Percentiles rank a stretch among this genome's conserved stretches.
phyloP scores from a whole-genome alignment of 176 grass and related monocot genomes.

The Canna indica region DNA sequence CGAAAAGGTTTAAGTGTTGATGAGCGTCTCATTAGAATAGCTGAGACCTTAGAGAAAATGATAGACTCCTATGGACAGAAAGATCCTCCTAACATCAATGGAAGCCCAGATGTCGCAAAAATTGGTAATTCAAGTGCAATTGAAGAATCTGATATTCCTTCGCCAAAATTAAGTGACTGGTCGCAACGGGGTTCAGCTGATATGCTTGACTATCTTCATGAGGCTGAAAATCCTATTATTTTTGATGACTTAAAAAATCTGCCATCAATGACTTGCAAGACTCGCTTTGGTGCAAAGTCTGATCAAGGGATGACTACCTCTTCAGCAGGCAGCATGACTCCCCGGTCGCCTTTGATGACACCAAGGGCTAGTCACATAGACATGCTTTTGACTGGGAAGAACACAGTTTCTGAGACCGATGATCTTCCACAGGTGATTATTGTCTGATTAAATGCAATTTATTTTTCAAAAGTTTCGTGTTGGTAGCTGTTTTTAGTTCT shows the following conservation, averaged over 20 bases:
- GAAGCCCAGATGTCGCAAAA: slow-evolving; percentile 64
- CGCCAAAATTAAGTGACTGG: slow-evolving; percentile 83
- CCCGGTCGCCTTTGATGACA: slow-evolving; percentile 83
- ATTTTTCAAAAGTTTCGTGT: not conserved
- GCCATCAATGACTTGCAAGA: slow-evolving; percentile 88
- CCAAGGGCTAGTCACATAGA: slow-evolving; percentile 83
- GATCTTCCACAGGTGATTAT: slow-evolving; percentile 66
- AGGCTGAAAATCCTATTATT: slow-evolving; percentile 62
- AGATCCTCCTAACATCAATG: slow-evolving; percentile 38
- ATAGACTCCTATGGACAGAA: slow-evolving; percentile 69
- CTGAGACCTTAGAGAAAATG: slow-evolving; percentile 84
- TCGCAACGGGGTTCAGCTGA: slow-evolving; percentile 74
- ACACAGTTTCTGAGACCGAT: slow-evolving; percentile 59
- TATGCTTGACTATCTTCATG: slow-evolving; percentile 85
- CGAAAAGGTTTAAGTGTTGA: slow-evolving; percentile 92
- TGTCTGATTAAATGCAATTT: not conserved
- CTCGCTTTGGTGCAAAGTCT: slow-evolving; percentile 91
- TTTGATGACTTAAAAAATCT: slow-evolving; percentile 86
- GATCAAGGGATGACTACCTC: slow-evolving; percentile 92
- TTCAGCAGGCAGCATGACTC: slow-evolving; percentile 91
- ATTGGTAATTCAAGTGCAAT: slow-evolving; percentile 68
- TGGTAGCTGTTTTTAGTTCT: not conserved
- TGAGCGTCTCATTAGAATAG: slow-evolving; percentile 74
- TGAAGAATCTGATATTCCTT: slow-evolving; percentile 80
- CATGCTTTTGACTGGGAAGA: slow-evolving; percentile 76